Percentiles rank a stretch among this genome's conserved stretches.
phyloP scores from a whole-genome alignment of 2,329 filamentous ascomycete genomes.

The Pyrenochaeta sp. region DNA sequence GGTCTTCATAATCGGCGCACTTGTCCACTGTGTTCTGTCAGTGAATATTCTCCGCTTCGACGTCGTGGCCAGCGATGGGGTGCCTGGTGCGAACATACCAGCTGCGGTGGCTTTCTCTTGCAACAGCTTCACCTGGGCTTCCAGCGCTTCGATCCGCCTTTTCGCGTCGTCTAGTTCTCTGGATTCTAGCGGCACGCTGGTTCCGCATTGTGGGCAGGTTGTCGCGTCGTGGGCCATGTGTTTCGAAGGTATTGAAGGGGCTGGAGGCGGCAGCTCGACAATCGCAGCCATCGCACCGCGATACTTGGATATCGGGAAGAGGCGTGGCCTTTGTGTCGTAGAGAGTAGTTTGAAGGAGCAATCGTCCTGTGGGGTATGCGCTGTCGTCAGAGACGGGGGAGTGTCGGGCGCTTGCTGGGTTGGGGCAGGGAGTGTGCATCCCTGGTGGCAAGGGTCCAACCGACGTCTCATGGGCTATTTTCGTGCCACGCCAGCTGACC shows the following conservation, averaged over 20 bases:
- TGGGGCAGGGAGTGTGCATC: neutral
- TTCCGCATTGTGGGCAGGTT: constrained; percentile 45
- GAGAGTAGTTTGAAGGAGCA: constrained; percentile 2
- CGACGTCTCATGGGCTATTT: neutral
- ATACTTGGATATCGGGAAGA: neutral
- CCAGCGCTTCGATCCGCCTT: constrained; percentile 61
- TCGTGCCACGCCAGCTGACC: neutral
- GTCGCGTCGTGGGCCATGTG: constrained; percentile 25
- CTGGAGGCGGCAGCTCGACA: constrained; percentile 22
- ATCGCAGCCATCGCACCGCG: constrained; percentile 24
- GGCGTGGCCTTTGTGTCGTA: neutral
- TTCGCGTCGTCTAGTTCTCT: constrained; percentile 26
- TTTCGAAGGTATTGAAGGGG: constrained; percentile 27
- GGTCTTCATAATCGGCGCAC: constrained; percentile 81
- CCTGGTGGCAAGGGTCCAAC: constrained; percentile 1
- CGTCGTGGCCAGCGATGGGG: too few relatives aligned
- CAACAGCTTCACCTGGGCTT: constrained; percentile 73
- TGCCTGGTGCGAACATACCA: constrained; percentile 50
- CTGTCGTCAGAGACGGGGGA: neutral
- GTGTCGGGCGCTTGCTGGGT: constrained; percentile 9
- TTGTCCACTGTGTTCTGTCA: constrained; percentile 54
- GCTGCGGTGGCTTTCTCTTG: constrained; percentile 74
- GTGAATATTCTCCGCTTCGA: constrained; percentile 6
- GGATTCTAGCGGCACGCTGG: constrained; percentile 18
- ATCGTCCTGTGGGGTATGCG: neutral